Evolutionary conservation across 179 eudicot species (phyloP), one percentile per base, ranked within the genome.

Genomic region (Spergularia azorica): DNA sequence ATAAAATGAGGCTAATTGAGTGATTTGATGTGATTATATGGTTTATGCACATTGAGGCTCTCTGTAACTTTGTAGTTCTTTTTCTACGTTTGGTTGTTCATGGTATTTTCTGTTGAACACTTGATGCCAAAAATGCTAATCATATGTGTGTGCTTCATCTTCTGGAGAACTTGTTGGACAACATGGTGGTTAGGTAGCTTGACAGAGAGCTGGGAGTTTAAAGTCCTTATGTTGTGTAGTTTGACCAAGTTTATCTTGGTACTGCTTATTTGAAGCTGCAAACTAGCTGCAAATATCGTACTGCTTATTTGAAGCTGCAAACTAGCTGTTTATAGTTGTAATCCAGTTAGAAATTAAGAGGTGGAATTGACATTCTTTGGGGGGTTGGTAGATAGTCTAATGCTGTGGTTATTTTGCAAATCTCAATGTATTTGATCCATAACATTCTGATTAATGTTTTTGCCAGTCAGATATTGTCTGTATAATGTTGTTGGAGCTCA

Each of bases 251-350:
- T 26, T 63, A 32, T 26, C 67, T 63, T 32, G 36, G 3, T 32
- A 11, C 6, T 32, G 12, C 10, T 12, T 14, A 26, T 43, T 43
- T 6, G 48, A 43, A 43, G 48, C 6, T 43, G 48, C 1, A 26
- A 26, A 26, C 32, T 48, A 84, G 74, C 83, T 83, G 57, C 11
- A 26, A n/a, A 18, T 32, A 67, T 67, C 56, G 21, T 18, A 20
- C 13, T 21, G 6, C 7, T 9, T 11, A 18, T n/a, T n/a, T n/a
- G n/a, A n/a, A n/a, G n/a, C n/a, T n/a, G n/a, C 43, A 41, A 41
- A 41, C 43, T 41, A 41, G 43, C 43, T 60, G 36, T 20, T 60
- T 60, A 0, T 6, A 6, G 13, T 11, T 60, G 64, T 9, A 60
- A 60, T 60, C 10, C 3, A 60, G 64, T 3, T 9, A 20, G 10